Evolutionary conservation across 169 alveolate species (phyloP).

Genomic region (Plasmodium falciparum): DNA sequence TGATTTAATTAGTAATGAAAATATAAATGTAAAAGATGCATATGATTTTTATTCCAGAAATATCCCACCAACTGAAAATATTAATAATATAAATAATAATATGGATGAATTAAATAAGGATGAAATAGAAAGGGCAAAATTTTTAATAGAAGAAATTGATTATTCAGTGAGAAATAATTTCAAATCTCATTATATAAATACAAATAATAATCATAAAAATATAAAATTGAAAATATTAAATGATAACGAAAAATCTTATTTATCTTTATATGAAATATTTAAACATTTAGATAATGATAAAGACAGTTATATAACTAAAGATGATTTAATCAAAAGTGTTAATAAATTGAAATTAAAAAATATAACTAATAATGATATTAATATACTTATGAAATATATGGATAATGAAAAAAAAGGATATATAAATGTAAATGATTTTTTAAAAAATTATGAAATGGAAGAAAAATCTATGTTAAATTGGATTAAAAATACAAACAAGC

Average conservation of each 20-base stretch:
- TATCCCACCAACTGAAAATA: conserved; percentile 50
- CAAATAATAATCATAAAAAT: background rate
- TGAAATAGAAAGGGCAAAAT: conserved; percentile 64
- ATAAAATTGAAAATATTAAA: background rate
- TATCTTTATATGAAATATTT: conserved; percentile 67
- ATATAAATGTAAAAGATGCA: conserved; percentile 54
- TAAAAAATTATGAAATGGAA: conserved; percentile 62
- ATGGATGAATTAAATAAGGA: conserved; percentile 44
- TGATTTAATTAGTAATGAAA: conserved; percentile 29
- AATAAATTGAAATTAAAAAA: conserved; percentile 52
- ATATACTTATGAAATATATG: conserved; percentile 55
- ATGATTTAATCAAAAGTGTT: conserved; percentile 51
- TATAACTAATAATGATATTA: conserved; percentile 48
- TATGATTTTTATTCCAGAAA: conserved; percentile 66
- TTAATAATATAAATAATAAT: too few species aligned
- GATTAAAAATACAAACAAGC: conserved; percentile 76
- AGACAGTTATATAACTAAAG: conserved; percentile 74
- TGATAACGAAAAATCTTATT: conserved; percentile 31
- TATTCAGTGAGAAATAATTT: conserved; percentile 63
- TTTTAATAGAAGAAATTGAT: conserved; percentile 71
- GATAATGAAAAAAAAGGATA: conserved; percentile 70
- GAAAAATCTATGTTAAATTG: conserved; percentile 68
- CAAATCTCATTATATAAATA: conserved; percentile 27
- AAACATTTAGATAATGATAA: conserved; percentile 64
- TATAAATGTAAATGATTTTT: conserved; percentile 57